phyloP scores from a whole-genome alignment of 2,329 filamentous ascomycete species.

The Anthostomella pinea region DNA sequence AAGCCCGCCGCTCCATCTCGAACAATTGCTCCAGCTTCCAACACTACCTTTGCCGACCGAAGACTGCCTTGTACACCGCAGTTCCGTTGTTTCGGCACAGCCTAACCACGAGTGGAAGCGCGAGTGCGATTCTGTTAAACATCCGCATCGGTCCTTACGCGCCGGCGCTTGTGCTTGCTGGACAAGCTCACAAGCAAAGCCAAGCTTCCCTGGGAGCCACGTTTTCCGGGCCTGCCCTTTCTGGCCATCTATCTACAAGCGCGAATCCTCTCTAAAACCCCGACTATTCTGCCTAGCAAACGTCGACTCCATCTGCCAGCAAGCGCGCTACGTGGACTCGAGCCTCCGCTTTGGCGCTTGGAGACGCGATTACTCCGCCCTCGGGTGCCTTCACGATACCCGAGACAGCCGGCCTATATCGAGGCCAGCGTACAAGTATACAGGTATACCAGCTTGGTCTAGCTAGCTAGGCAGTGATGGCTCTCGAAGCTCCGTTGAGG shows the following conservation, averaged over 20 bases:
- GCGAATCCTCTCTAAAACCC: slow-evolving; percentile 14
- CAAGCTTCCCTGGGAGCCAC: slow-evolving; percentile 15
- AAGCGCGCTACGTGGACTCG: slow-evolving; percentile 17
- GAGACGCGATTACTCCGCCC: slow-evolving; percentile 18
- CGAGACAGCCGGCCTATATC: slow-evolving; percentile 15
- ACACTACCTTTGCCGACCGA: slow-evolving; percentile 2
- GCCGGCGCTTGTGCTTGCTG: slow-evolving; percentile 14
- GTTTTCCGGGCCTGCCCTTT: slow-evolving; percentile 8
- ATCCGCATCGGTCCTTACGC: no score
- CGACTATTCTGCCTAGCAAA: slow-evolving; percentile 13
- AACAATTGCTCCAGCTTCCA: slow-evolving; percentile 2
- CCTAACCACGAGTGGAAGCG: no score
- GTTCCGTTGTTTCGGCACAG: slow-evolving; percentile 9
- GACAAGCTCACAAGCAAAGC: slow-evolving; percentile 10
- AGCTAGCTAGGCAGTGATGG: slow-evolving; percentile 44
- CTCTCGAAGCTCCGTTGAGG: slow-evolving; percentile 60
- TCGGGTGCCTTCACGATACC: slow-evolving; percentile 17
- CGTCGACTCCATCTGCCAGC: slow-evolving; percentile 12
- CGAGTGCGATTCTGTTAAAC: slow-evolving; percentile 19
- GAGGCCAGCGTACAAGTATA: slow-evolving; percentile 15
- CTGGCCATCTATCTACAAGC: slow-evolving; percentile 9
- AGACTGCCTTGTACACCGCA: neutral
- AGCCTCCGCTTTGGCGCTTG: slow-evolving; percentile 12
- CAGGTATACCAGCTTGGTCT: no score
- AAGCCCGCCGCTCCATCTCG: slow-evolving; percentile 1